These are phyloP conservation scores for Calophaca sinica DNA, from an alignment of 306 rosid genomes.

Conservation along the genomic window DNA sequence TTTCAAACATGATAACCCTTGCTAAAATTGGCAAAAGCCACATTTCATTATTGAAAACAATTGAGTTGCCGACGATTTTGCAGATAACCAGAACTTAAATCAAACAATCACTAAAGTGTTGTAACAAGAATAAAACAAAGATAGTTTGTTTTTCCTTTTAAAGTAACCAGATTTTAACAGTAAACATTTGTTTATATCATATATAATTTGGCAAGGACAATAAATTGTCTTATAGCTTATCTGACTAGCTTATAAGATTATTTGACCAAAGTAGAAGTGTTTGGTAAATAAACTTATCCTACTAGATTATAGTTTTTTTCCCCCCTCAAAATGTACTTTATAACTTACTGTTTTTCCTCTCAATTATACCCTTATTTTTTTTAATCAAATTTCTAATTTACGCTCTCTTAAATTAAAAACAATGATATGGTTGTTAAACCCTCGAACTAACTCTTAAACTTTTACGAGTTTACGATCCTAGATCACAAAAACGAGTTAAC, in stretches of 20 bases:
- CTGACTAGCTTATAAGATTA: no score
- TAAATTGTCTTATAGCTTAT: no score
- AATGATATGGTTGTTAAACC: no score
- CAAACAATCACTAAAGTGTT: background rate
- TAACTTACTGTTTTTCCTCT: background rate
- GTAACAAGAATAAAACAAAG: background rate
- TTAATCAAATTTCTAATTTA: background rate
- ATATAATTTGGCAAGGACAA: conserved; percentile 6
- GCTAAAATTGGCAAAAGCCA: background rate
- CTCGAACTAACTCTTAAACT: no score
- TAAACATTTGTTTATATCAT: conserved; percentile 9
- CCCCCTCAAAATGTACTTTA: no score
- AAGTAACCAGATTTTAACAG: conserved; percentile 13
- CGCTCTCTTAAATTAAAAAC: background rate
- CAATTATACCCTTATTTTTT: background rate
- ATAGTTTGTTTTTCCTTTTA: background rate
- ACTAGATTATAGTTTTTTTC: no score
- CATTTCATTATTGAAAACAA: background rate
- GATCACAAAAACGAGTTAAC: no score
- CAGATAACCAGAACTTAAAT: conserved; percentile 4
- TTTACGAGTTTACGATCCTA: no score
- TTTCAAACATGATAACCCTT: conserved; percentile 1
- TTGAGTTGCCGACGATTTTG: background rate
- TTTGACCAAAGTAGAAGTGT: background rate
- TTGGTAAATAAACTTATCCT: background rate